phyloP scores from a whole-genome alignment of 1,139 yeast species.

The Kodamaea sp. region DNA sequence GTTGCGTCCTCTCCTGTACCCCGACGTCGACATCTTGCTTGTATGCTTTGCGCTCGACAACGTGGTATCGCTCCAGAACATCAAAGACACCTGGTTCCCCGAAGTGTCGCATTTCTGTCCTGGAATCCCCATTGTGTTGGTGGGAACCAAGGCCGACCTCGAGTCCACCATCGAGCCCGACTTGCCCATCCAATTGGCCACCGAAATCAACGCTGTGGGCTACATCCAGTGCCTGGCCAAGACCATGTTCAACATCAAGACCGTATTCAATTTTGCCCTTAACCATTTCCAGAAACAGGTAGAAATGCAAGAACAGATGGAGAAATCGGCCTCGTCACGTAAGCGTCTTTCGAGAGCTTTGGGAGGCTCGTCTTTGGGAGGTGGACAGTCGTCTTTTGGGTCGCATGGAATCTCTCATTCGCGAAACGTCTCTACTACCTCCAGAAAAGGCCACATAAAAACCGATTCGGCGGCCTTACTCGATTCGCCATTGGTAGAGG shows the following conservation, averaged over 20 bases:
- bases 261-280: conserved; percentile 62
- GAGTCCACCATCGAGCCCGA: conserved; percentile 45
- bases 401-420: conserved; percentile 11
- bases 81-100: conserved; percentile 82
- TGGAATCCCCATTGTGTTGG: conserved; percentile 70
- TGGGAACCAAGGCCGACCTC: conserved; percentile 79
- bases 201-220: conserved; percentile 69
- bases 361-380: conserved; percentile 28
- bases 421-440: conserved; percentile 15
- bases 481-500: conserved; percentile 44
- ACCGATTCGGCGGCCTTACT: conserved; percentile 40
- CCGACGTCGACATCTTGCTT: conserved; percentile 74
- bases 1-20: conserved; percentile 78
- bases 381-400: conserved; percentile 12
- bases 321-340: conserved; percentile 28
- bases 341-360: conserved; percentile 38
- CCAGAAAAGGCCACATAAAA: conserved; percentile 30
- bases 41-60: conserved; percentile 76
- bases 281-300: conserved; percentile 36
- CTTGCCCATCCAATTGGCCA: conserved; percentile 57
- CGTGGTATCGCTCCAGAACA: conserved; percentile 65
- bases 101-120: conserved; percentile 86
- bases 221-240: conserved; percentile 82
- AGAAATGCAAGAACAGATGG: conserved; percentile 41
- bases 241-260: conserved; percentile 61